Evolutionary conservation across 805 yeast species (phyloP), one percentile per base, ranked within the genome.

Genomic region (Wickerhamomyces silvicola): DNA sequence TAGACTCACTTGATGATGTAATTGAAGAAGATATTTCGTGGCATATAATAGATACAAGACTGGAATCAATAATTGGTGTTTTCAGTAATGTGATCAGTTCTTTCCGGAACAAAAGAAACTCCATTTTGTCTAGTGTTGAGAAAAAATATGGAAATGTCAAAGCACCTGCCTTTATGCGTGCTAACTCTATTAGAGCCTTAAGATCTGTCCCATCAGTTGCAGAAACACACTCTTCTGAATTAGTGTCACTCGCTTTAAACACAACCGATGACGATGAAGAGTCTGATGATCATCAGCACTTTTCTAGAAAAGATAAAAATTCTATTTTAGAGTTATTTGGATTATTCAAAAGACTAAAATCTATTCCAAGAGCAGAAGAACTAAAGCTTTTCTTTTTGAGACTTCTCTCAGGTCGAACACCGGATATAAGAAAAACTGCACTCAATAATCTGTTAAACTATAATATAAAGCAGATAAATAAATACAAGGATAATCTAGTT

Each of bases 361-460:
- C 65, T n/a, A 58, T 78, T 12, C 57, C 66, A 27, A 64, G 68
- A 12, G 61, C 77, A 17, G 72, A 68, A 2, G 70, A 68, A 15
- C 69, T 92, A 4, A 68, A 67, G 38, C 57, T 60, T 1, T 67
- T 74, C 30, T 56, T 81, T 28, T 55, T 82, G 31, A 57, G 60
- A 16, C 61, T 81, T 28, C 57, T 92, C 25, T 71, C 84, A 6
- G 76, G 79, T 51, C 72, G 76, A 45, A 70, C 66, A 28, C 50
- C 70, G 1, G 74, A 71, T 7, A 66, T 80, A 1, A 97, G 90
- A 57, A 76, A 74, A 40, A 55, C 75, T 20, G 92, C 96, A 0
- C 62, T 92, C 28, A 70, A 73, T 28, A 79, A 81, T 24, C 48
- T 92, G 5, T 56, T 86, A 22, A 75, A 81, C 24, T 81, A 72